These are phyloP conservation scores for Aspergillus ibericus DNA, from an alignment of 2,329 filamentous ascomycete species.

Conservation along the genomic window DNA sequence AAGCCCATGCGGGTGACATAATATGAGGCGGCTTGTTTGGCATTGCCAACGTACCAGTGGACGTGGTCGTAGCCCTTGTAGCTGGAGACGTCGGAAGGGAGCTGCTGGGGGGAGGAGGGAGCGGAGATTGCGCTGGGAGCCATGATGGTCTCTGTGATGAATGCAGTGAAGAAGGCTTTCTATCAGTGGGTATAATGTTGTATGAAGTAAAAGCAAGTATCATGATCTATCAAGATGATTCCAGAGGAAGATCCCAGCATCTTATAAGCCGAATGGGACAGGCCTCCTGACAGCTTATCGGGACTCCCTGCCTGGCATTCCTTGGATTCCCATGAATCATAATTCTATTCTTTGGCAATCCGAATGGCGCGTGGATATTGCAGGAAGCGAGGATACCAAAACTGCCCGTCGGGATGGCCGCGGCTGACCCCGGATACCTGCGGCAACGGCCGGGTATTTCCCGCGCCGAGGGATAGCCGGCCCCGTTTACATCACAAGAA, in stretches of 20 bases:
- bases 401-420: conserved; percentile 6
- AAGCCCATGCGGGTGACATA: conserved; percentile 89
- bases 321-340: neutral
- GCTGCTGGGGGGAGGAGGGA: conserved; percentile 20
- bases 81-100: conserved; percentile 32
- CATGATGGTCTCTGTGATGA: conserved; percentile 20
- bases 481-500: neutral
- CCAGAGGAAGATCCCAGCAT: neutral
- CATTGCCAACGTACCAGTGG: conserved; percentile 95
- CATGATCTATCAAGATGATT: neutral
- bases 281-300: neutral
- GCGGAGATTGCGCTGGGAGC: conserved; percentile 33
- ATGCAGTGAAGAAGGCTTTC: neutral
- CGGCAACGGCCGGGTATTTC: conserved; percentile 21
- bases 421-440: conserved; percentile 20
- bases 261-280: neutral
- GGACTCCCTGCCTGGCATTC: neutral
- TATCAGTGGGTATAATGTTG: neutral
- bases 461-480: neutral
- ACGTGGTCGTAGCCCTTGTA: conserved; percentile 87
- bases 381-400: neutral
- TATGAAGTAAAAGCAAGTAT: neutral
- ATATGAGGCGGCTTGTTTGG: conserved; percentile 89
- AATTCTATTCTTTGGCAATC: neutral
- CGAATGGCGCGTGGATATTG: neutral